Evolutionary conservation across 148 eudicot species (phyloP).

Genomic region (Gaultheria prostrata): DNA sequence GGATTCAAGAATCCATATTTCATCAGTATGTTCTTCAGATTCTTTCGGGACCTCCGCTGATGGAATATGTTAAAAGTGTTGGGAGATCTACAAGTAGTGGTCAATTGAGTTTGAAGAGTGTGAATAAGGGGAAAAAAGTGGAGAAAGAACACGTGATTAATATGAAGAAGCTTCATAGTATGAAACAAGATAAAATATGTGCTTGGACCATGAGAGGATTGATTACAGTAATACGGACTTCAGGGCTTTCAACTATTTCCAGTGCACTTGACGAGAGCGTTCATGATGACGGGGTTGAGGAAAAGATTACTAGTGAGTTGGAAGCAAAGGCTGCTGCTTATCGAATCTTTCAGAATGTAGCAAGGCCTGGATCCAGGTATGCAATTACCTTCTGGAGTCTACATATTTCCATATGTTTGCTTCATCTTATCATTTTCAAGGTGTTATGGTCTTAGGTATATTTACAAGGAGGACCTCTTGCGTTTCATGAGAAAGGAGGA

Average conservation of each 20-base stretch:
- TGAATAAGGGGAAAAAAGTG: slow-evolving; percentile 34
- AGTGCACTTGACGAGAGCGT: slow-evolving; percentile 38
- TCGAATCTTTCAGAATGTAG: slow-evolving; percentile 63
- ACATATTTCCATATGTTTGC: neutral
- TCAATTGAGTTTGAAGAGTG: slow-evolving; percentile 44
- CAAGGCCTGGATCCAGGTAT: slow-evolving; percentile 55
- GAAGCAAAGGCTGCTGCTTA: slow-evolving; percentile 73
- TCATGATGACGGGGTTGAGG: slow-evolving; percentile 46
- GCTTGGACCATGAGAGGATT: slow-evolving; percentile 90
- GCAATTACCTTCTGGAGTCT: slow-evolving; percentile 10
- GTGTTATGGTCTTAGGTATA: slow-evolving; percentile 38
- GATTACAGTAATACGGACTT: slow-evolving; percentile 50
- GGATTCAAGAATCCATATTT: slow-evolving; percentile 78
- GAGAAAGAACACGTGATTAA: slow-evolving; percentile 61
- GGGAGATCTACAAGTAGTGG: slow-evolving; percentile 33
- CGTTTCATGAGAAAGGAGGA: slow-evolving; percentile 70
- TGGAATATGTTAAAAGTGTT: slow-evolving; percentile 30
- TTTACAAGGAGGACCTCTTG: slow-evolving; percentile 74
- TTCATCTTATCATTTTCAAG: neutral
- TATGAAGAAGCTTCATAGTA: slow-evolving; percentile 70
- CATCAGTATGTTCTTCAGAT: slow-evolving; percentile 83
- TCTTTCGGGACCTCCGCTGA: slow-evolving; percentile 62
- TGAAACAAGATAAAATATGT: slow-evolving; percentile 68
- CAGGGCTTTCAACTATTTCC: slow-evolving; percentile 62
- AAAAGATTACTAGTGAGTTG: slow-evolving; percentile 64